Evolutionary conservation across 306 rosid genomes (phyloP).

Genomic region (peach (Prunus persica)): DNA sequence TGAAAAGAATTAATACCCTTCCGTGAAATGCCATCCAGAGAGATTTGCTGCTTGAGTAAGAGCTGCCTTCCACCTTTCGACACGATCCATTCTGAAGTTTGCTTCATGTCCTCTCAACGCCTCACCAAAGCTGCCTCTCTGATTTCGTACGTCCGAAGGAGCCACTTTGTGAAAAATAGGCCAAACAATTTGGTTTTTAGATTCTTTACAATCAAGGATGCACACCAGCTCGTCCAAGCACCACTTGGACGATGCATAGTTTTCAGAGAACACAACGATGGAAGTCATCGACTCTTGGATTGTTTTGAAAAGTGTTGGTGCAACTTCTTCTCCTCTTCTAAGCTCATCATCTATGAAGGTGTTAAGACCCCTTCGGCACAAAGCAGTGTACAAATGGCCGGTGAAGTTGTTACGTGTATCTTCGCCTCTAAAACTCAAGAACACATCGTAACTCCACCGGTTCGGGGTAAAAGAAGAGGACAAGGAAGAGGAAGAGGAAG

Average conservation of each 20-base stretch:
- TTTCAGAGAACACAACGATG: not conserved
- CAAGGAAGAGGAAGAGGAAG: not conserved
- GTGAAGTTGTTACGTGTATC: not conserved
- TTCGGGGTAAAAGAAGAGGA: not conserved
- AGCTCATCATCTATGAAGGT: slow-evolving; percentile 7
- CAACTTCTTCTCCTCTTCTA: slow-evolving; percentile 5
- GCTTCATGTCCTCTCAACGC: not conserved
- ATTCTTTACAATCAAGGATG: not conserved
- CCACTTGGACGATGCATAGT: not conserved
- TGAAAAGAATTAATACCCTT: not conserved
- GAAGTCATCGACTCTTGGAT: not conserved
- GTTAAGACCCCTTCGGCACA: slow-evolving; percentile 8
- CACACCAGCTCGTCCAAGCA: too few relatives aligned
- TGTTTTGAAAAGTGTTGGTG: not conserved
- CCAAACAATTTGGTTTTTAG: slow-evolving; percentile 1
- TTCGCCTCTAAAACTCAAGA: slow-evolving; percentile 14
- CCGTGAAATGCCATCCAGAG: slow-evolving; percentile 7
- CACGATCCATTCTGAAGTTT: not conserved
- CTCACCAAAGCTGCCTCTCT: not conserved
- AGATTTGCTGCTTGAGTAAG: not conserved
- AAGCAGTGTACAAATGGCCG: not conserved
- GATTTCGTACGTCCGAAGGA: slow-evolving; percentile 9
- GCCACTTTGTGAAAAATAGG: not conserved
- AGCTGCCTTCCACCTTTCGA: slow-evolving; percentile 9
- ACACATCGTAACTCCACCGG: slow-evolving; percentile 10